These are phyloP conservation scores for Geranium incanum DNA, from an alignment of 441 rosid genomes.

Conservation along the genomic window DNA sequence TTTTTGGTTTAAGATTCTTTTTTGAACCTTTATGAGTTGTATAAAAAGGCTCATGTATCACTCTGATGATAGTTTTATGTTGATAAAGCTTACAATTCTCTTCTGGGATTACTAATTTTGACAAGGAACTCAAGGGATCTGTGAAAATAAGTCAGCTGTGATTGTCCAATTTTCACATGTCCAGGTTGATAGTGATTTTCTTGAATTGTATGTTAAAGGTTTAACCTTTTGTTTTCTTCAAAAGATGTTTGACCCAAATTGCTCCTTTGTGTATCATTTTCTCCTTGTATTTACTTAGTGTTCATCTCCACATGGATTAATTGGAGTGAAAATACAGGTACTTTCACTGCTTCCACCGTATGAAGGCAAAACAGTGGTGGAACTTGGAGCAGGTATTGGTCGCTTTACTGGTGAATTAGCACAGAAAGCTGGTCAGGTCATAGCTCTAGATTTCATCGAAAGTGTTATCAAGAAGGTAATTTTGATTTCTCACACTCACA, in stretches of 20 bases:
- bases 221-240: neutral
- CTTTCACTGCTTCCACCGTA: slow-evolving; percentile 74
- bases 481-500: neutral
- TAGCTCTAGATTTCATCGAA: slow-evolving; percentile 86
- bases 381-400: slow-evolving; percentile 92
- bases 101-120: too few relatives aligned
- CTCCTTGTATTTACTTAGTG: neutral
- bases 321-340: slow-evolving; percentile 34
- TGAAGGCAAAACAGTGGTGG: slow-evolving; percentile 70
- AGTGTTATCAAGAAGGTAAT: slow-evolving; percentile 71
- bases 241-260: neutral
- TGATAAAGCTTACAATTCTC: too few relatives aligned
- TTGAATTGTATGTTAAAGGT: too few relatives aligned
- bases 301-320: neutral
- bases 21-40: too few relatives aligned
- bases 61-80: too few relatives aligned
- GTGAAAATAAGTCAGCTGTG: too few relatives aligned
- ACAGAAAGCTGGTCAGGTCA: slow-evolving; percentile 61
- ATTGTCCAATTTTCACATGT: too few relatives aligned
- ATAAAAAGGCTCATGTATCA: too few relatives aligned
- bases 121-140: too few relatives aligned
- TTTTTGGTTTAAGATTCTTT: too few relatives aligned
- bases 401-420: slow-evolving; percentile 89
- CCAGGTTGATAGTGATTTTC: too few relatives aligned
- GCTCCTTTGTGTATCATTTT: neutral